Base-by-base conservation (phyloP, 2,329 filamentous ascomycete species). In the Phialophora tarda region DNA sequence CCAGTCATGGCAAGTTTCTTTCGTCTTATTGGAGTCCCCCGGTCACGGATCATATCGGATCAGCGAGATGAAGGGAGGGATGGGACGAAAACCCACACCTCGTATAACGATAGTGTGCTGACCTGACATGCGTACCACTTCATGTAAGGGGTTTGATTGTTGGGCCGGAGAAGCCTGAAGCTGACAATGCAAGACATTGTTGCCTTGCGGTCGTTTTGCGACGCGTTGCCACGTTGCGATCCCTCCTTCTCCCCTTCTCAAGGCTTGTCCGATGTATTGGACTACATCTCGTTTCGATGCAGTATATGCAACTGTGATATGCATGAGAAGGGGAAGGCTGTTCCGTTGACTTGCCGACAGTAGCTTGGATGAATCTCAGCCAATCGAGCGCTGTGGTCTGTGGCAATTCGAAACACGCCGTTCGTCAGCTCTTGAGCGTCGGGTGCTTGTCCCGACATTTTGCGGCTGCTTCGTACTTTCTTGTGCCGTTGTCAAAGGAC, bases 291-390 rank as follows among this genome's bases (percentile, higher is more conserved):
- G 21, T 50, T 28, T 47, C 12, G 26, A 53, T 50, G 28, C 57
- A n/a, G 48, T 41, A 30, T 44, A 62, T 70, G 65, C 65, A 68
- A 53, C 63, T 68, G 65, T 70, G 68, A 70, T 68, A 56, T 70
- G 65, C 68, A 70, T 66, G 56, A 67, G 24, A 34, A 63, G 53
- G 56, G 62, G 62, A 48, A 51, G 47, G 44, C 38, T 32, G 41
- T 64, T 62, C 65, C 53, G 65, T 48, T 21, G 38, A 53, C 51
- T 62, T 61, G 47, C 65, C 63, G 68, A 63, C 55, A 61, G 54
- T 58, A 56, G 59, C 48, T 64, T 11, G 57, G 54, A 56, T 48
- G n/a, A 63, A 60, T 48, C 30, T 50, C 57, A 57, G 47, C 63
- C 62, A 66, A 64, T 64, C 57, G 51, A 64, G 12, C n/a, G 30